Evolutionary conservation across 805 yeast species (phyloP), one percentile per base, ranked within the genome.

Genomic region (Candida broadrunensis): DNA sequence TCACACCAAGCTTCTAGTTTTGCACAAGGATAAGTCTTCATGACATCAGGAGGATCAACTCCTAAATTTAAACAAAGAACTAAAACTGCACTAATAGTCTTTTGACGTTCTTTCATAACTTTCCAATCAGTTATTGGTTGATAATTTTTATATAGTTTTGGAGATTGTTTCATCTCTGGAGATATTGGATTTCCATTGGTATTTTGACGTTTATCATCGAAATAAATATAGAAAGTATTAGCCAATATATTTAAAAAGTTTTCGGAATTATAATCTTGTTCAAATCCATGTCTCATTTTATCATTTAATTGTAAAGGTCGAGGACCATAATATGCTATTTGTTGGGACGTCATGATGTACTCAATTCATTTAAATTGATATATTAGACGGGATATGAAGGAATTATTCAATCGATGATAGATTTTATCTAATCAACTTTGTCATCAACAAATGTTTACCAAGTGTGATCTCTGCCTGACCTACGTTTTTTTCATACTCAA

Each of bases 41-140:
- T 80, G 20, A 90, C 81, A 62, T 93, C 99, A 1, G 99, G 99
- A 2, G 99, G 99, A 51, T 91, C 98, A 1, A 93, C 97, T 7
- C 98, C 97, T 19, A 91, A 63, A 56, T 93, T 93, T 29, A 93
- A 69, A 61, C 99, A 93, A 36, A 93, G 67, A 37, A 93, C 89
- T 7, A 93, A 69, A 13, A 96, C 97, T 0, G 97, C 99, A 40
- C 87, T 83, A 11, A 90, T 88, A 1, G 99, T 93, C 57, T 90
- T 86, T 55, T 86, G 96, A 33, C 97, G 78, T 50, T 89, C 96
- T 45, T 84, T 81, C 75, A 88, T 85, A 23, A 83, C 77, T 49
- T 95, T 85, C 99, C 99, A 93, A 56, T 91, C 97, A 2, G 80
- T 63, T 2, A 86, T 83, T 3, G 88, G 84, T 56, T 84, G 87